phyloP scores from a whole-genome alignment of 495 filamentous ascomycete genomes.

The Podospora appendiculata region DNA sequence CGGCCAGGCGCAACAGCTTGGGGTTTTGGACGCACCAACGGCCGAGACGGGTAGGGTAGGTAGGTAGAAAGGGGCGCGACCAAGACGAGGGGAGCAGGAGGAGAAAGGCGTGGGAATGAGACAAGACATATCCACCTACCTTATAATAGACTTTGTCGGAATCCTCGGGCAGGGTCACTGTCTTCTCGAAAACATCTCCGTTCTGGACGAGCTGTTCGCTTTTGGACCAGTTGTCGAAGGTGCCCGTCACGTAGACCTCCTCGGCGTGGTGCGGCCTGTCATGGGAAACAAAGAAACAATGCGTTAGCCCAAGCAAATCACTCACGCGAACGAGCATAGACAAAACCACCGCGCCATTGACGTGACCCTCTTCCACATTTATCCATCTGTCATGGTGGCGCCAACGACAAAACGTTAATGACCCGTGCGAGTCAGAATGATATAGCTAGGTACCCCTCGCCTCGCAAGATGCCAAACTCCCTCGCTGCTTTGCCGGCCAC shows the following conservation, averaged over 20 bases:
- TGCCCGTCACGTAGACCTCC: conserved; percentile 92
- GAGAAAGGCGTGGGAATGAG: conserved; percentile 3
- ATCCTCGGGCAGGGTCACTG: conserved; percentile 56
- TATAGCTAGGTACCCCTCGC: too few relatives aligned
- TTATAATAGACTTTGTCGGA: conserved; percentile 73
- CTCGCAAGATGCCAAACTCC: too few relatives aligned
- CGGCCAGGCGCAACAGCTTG: too few relatives aligned
- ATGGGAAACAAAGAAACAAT: background rate
- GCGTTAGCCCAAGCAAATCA: background rate
- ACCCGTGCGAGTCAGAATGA: too few relatives aligned
- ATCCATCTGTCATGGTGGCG: too few relatives aligned
- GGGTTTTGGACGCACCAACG: too few relatives aligned
- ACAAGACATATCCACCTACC: conserved; percentile 44
- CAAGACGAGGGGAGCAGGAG: background rate
- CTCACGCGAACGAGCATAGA: too few relatives aligned
- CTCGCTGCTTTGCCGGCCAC: too few relatives aligned
- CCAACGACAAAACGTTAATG: too few relatives aligned
- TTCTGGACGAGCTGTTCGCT: conserved; percentile 71
- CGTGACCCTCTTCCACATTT: too few relatives aligned
- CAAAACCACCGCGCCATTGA: too few relatives aligned
- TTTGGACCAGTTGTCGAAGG: conserved; percentile 90
- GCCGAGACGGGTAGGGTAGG: too few relatives aligned
- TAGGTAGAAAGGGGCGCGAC: background rate
- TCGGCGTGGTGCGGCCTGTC: conserved; percentile 64
- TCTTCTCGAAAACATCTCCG: conserved; percentile 64